Conservation (phyloP, 176 grass and related monocot species). For the Avena eriantha region DNA sequence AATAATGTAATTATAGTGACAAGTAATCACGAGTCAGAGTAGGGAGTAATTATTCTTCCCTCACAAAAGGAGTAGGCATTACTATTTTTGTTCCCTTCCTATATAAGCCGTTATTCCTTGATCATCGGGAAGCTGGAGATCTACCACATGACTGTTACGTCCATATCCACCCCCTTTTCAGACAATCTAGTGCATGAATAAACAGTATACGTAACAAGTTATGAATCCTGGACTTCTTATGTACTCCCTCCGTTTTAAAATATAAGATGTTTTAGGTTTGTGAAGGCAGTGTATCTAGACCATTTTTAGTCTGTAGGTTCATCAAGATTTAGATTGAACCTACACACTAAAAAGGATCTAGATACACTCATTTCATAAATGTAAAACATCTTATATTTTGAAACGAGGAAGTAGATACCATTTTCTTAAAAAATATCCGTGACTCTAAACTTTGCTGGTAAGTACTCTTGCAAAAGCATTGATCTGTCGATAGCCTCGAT, state of each 20-base stretch:
- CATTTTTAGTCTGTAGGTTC: too few relatives aligned
- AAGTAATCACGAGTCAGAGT: background rate
- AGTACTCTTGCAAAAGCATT: conserved; percentile 3
- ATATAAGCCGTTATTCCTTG: background rate
- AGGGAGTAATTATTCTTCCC: background rate
- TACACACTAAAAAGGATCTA: too few relatives aligned
- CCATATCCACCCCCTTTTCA: too few relatives aligned
- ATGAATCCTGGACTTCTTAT: background rate
- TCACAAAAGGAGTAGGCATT: background rate
- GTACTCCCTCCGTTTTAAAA: too few relatives aligned
- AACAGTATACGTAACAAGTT: background rate
- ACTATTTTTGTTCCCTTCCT: too few relatives aligned
- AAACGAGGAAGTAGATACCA: background rate
- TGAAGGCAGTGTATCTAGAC: too few relatives aligned
- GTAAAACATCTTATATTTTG: too few relatives aligned
- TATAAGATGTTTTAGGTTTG: too few relatives aligned
- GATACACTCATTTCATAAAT: too few relatives aligned
- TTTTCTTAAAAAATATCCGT: background rate
- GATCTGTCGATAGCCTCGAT: background rate
- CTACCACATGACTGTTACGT: too few relatives aligned
- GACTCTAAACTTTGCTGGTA: background rate
- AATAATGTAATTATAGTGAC: background rate
- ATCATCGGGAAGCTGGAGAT: background rate
- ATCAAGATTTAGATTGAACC: too few relatives aligned
- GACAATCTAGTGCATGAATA: background rate